These are phyloP conservation scores for Cercospora sp. DNA, from an alignment of 2,329 filamentous ascomycete species.

Conservation along the genomic window DNA sequence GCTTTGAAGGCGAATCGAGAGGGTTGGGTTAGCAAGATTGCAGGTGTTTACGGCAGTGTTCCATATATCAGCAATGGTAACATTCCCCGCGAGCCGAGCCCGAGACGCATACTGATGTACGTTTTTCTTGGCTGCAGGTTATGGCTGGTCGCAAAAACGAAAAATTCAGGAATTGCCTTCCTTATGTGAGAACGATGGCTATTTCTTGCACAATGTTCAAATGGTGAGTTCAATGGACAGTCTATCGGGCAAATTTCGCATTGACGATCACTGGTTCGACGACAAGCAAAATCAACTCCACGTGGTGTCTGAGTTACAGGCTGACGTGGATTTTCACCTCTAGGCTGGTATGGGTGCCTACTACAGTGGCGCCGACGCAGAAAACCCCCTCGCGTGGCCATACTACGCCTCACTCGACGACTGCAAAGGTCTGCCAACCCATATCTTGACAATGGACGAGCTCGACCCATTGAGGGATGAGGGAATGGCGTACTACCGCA, in stretches of 20 bases:
- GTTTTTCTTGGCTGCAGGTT: not conserved
- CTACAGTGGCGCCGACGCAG: conserved; percentile 28
- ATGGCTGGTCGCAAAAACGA: no score
- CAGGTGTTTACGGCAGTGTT: conserved; percentile 32
- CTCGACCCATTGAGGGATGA: conserved; percentile 37
- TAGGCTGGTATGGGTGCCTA: conserved; percentile 25
- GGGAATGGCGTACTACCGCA: conserved; percentile 34
- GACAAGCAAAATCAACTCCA: not conserved
- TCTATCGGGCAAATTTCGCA: not conserved
- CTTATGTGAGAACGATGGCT: conserved; percentile 35
- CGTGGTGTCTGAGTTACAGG: not conserved
- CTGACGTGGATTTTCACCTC: not conserved
- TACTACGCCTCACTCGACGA: conserved; percentile 34
- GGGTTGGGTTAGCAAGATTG: conserved; percentile 32
- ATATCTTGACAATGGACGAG: conserved; percentile 35
- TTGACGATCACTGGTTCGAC: not conserved
- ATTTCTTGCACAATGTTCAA: conserved; percentile 24
- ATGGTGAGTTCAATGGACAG: conserved; percentile 11
- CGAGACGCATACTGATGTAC: not conserved
- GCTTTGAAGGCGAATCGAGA: conserved; percentile 34
- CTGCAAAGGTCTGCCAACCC: conserved; percentile 35
- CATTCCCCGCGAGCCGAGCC: not conserved
- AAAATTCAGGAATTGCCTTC: no score
- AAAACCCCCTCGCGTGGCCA: conserved; percentile 37
- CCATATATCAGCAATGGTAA: conserved; percentile 32